A percentile compares a stretch with the other conserved stretches of the same genome.
These are phyloP conservation scores for Physaria fendleri DNA, from an alignment of 345 rosid genomes.

Conservation along the genomic window DNA sequence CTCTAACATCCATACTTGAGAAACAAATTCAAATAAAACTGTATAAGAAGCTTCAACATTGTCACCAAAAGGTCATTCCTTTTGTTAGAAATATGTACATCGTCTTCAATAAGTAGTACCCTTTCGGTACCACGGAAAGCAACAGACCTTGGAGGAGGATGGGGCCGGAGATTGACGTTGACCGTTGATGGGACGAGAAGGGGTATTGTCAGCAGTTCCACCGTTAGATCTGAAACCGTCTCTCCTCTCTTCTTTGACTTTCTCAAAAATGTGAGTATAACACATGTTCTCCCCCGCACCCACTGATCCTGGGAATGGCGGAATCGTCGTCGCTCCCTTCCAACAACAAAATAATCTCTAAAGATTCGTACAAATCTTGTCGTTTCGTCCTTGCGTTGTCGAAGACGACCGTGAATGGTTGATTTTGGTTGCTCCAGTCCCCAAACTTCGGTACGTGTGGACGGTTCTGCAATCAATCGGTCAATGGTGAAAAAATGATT, in stretches of 20 bases:
- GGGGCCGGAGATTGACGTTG: too few species aligned
- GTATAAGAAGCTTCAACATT: too few species aligned
- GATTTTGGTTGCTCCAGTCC: constrained; percentile 30
- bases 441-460: constrained; percentile 34
- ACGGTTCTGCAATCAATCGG: constrained; percentile 21
- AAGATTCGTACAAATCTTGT: constrained; percentile 18
- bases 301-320: constrained; percentile 30
- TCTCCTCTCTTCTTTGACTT: constrained; percentile 31
- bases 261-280: constrained; percentile 29
- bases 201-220: constrained; percentile 10
- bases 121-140: constrained; percentile 38
- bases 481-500: not conserved
- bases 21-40: too few species aligned
- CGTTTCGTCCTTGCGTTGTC: constrained; percentile 30
- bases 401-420: constrained; percentile 31
- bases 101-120: constrained; percentile 15
- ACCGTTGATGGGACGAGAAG: too few species aligned
- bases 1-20: too few species aligned
- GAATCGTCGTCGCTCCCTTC: constrained; percentile 23
- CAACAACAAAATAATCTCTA: too few species aligned
- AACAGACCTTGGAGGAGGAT: too few species aligned
- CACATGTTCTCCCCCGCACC: constrained; percentile 21
- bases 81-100: not conserved
- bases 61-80: too few species aligned
- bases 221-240: constrained; percentile 20